A percentile compares a stretch with the other conserved stretches of the same genome.
phyloP scores from a whole-genome alignment of 805 yeast genomes.

The Babjeviella inositovora region DNA sequence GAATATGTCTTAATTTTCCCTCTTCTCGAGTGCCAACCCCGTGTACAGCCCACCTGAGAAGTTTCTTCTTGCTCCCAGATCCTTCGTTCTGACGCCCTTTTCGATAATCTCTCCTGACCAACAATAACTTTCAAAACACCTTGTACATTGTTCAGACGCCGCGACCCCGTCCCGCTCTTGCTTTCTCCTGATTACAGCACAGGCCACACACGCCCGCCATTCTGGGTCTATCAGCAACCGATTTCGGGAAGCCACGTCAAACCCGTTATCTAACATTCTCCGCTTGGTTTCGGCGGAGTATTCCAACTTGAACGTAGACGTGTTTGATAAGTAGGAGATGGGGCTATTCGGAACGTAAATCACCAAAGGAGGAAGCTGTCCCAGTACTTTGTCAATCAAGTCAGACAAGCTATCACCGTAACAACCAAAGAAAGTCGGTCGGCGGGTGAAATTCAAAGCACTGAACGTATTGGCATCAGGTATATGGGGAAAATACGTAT shows the following conservation, averaged over 20 bases:
- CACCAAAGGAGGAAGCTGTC: constrained; percentile 61
- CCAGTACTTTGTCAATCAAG: constrained; percentile 21
- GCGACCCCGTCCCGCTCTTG: constrained; percentile 49
- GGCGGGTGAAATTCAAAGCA: constrained; percentile 40
- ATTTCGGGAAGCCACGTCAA: constrained; percentile 46
- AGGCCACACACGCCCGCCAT: constrained; percentile 64
- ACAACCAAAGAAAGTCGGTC: constrained; percentile 78
- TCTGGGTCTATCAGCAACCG: constrained; percentile 54
- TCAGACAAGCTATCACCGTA: constrained; percentile 44
- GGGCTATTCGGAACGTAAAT: constrained; percentile 69
- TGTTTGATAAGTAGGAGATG: constrained; percentile 47
- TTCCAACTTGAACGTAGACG: constrained; percentile 54
- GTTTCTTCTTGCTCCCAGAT: too few species aligned
- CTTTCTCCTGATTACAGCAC: constrained; percentile 70
- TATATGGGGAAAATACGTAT: constrained; percentile 63
- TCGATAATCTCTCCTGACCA: constrained; percentile 31
- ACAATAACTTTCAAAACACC: constrained; percentile 61
- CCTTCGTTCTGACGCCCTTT: constrained; percentile 13
- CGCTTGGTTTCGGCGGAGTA: constrained; percentile 41
- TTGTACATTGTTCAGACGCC: constrained; percentile 48
- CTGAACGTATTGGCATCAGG: constrained; percentile 54
- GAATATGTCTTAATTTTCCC: too few species aligned
- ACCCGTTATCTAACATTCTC: constrained; percentile 58
- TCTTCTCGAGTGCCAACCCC: too few species aligned
- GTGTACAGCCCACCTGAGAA: too few species aligned